Evolutionary conservation across 345 rosid genomes (phyloP), one percentile per base, ranked within the genome.

Genomic region (Citrus unshiu): DNA sequence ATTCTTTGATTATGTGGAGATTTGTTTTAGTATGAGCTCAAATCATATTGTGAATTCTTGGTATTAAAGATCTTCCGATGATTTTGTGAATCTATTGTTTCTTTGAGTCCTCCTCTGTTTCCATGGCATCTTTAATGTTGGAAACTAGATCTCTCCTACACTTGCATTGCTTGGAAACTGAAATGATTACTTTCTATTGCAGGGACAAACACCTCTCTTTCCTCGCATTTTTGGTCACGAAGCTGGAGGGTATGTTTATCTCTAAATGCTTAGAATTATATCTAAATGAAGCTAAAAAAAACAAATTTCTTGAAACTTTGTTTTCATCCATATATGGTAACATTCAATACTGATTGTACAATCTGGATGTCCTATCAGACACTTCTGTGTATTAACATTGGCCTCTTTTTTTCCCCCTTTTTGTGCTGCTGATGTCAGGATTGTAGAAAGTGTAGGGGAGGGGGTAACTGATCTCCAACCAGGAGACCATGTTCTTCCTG

Each of bases 191-290:
- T 43, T 63, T 29, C 5, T 27, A 6, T 62, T 74, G 71, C 83
- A 93, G 96, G 98, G 98, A 71, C 98, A 93, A 83, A 83, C 88
- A 9, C 93, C 94, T 0, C 1, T 89, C 70, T 93, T 91, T 86
- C 97, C 97, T 37, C 92, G 97, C 64, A 93, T 93, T 63, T 87
- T 81, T 25, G 97, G 95, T 37, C 97, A 93, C 83, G 97, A 93
- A 86, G 97, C 94, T 81, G 90, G 89, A 84, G 95, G 97, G 97
- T 93, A 83, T 14, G 81, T 24, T 4, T 13, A 73, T 77, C 24
- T 67, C 60, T 43, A 34, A 22, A 30, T 49, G 37, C 16, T n/a
- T 12, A 4, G 27, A 62, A 9, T 21, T 62, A 7, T 6, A 35
- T 5, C 37, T 35, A 18, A 34, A 34, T 9, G 9, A n/a, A n/a